phyloP scores from a whole-genome alignment of 2,329 filamentous ascomycete genomes.

The Cercospora brassicicola region DNA sequence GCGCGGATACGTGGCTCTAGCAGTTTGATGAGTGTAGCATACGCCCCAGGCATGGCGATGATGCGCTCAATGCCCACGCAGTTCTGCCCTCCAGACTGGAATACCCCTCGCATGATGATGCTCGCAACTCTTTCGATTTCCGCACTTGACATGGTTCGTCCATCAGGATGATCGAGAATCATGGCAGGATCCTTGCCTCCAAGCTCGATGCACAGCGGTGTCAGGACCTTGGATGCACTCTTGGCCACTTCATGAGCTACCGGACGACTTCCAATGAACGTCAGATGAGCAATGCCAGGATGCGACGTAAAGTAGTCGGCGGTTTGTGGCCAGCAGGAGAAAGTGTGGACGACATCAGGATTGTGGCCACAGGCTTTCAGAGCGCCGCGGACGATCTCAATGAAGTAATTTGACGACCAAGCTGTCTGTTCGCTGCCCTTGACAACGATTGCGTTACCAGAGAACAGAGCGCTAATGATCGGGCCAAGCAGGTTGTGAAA shows the following conservation, averaged over 20 bases:
- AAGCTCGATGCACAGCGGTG: slow-evolving; percentile 83
- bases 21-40: slow-evolving; percentile 68
- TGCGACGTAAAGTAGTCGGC: slow-evolving; percentile 83
- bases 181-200: slow-evolving; percentile 94
- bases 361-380: slow-evolving; percentile 80
- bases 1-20: slow-evolving; percentile 72
- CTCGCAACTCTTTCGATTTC: slow-evolving; percentile 71
- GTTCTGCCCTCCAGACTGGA: slow-evolving; percentile 94
- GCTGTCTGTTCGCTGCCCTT: slow-evolving; percentile 95
- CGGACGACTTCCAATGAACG: slow-evolving; percentile 88
- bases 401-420: slow-evolving; percentile 85
- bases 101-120: slow-evolving; percentile 85
- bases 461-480: slow-evolving; percentile 84
- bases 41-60: slow-evolving; percentile 74
- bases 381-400: slow-evolving; percentile 73
- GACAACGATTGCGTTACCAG: slow-evolving; percentile 87
- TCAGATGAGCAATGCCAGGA: slow-evolving; percentile 79
- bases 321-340: slow-evolving; percentile 83
- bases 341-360: slow-evolving; percentile 75
- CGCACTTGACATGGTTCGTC: slow-evolving; percentile 46
- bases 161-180: slow-evolving; percentile 72
- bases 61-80: slow-evolving; percentile 96
- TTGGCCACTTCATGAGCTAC: slow-evolving; percentile 86
- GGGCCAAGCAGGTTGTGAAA: slow-evolving; percentile 95
- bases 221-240: slow-evolving; percentile 82